phyloP scores from a whole-genome alignment of 306 rosid genomes.

The Cucurbita argyrosperma region DNA sequence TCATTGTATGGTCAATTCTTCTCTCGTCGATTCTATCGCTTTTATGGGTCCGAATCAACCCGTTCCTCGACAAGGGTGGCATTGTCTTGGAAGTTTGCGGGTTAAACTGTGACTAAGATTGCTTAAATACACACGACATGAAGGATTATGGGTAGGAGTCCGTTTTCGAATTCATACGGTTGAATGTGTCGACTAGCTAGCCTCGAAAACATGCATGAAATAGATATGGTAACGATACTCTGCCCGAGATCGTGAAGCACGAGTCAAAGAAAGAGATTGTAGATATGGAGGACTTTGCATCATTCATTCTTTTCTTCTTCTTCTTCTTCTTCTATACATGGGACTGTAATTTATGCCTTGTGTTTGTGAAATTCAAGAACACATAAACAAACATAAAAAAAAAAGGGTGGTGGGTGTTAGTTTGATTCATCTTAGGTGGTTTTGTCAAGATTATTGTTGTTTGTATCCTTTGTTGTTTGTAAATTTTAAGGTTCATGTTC shows the following conservation, averaged over 20 bases:
- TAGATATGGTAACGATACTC: background rate
- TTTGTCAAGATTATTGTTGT: constrained; percentile 4
- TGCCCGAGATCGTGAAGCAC: background rate
- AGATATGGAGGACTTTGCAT: background rate
- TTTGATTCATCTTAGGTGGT: constrained; percentile 1
- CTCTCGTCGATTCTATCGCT: constrained; percentile 64
- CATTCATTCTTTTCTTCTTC: background rate
- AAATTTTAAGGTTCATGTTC: background rate
- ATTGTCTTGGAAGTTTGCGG: constrained; percentile 69
- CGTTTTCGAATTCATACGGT: constrained; percentile 7
- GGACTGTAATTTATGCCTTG: background rate
- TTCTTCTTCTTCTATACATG: background rate
- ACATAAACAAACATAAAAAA: background rate
- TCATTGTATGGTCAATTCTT: constrained; percentile 81
- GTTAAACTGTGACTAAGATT: constrained; percentile 45
- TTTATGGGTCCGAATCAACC: constrained; percentile 84
- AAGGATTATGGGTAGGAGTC: constrained; percentile 1
- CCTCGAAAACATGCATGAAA: background rate
- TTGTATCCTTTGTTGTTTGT: constrained; percentile 8
- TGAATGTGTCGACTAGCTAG: background rate
- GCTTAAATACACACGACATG: constrained; percentile 3
- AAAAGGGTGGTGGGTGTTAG: background rate
- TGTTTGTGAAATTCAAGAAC: constrained; percentile 9
- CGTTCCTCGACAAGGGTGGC: constrained; percentile 48
- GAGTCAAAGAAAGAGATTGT: background rate